These are phyloP conservation scores for Comarum palustre DNA, from an alignment of 306 rosid genomes.

Conservation along the genomic window DNA sequence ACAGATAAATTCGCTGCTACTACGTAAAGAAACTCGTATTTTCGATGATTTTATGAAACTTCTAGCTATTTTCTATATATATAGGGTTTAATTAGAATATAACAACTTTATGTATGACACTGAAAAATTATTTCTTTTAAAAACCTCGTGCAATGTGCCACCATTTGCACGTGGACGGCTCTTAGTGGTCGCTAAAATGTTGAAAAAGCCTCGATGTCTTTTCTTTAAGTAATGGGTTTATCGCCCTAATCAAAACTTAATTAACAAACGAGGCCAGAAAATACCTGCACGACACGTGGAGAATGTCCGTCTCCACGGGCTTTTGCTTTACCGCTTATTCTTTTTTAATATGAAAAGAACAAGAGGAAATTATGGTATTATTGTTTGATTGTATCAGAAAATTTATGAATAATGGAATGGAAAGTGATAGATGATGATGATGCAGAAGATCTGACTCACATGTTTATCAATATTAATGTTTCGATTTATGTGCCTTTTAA, in stretches of 20 bases:
- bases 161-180: slow-evolving; percentile 37
- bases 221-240: not conserved
- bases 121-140: too few relatives aligned
- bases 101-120: too few relatives aligned
- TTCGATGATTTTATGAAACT: too few relatives aligned
- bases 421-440: slow-evolving; percentile 22
- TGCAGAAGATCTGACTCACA: slow-evolving; percentile 15
- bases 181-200: slow-evolving; percentile 15
- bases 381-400: not conserved
- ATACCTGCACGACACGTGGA: slow-evolving; percentile 23
- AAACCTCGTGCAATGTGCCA: too few relatives aligned
- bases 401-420: not conserved
- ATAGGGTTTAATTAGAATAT: too few relatives aligned
- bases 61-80: too few relatives aligned
- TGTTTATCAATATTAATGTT: slow-evolving; percentile 8
- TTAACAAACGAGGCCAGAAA: not conserved
- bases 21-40: too few relatives aligned
- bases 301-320: slow-evolving; percentile 54
- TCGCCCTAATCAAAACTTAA: not conserved
- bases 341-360: not conserved
- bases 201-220: slow-evolving; percentile 9
- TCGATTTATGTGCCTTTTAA: too few relatives aligned
- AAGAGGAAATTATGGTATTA: not conserved
- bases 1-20: too few relatives aligned
- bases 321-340: slow-evolving; percentile 29